A percentile compares a stretch with the other conserved stretches of the same genome.
These are phyloP conservation scores for Coriaria nepalensis DNA, from an alignment of 306 rosid genomes.

Conservation along the genomic window DNA sequence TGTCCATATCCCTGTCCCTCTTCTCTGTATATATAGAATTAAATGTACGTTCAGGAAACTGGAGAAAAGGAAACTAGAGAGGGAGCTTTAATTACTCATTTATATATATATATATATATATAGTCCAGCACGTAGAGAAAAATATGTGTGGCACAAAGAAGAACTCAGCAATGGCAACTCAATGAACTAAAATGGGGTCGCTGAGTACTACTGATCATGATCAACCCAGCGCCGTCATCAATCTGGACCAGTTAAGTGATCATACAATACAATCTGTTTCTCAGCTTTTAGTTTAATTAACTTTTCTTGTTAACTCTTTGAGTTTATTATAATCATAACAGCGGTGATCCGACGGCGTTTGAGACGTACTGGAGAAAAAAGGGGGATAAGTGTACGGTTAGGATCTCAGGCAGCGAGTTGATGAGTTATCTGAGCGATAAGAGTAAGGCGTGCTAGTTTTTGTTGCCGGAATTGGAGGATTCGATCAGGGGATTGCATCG, in stretches of 20 bases:
- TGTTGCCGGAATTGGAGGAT: slow-evolving; percentile 35
- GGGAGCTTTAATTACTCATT: too few relatives aligned
- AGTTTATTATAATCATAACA: slow-evolving; percentile 10
- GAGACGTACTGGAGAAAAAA: slow-evolving; percentile 36
- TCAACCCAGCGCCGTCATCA: slow-evolving; percentile 12
- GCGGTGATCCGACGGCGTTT: slow-evolving; percentile 53
- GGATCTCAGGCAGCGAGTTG: slow-evolving; percentile 36
- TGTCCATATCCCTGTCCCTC: too few relatives aligned
- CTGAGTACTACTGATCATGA: slow-evolving; percentile 2
- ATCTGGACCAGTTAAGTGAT: slow-evolving; percentile 35
- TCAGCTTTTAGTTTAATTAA: too few relatives aligned
- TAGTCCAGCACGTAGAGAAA: too few relatives aligned
- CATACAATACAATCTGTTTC: too few relatives aligned
- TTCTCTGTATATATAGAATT: too few relatives aligned
- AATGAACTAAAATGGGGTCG: too few relatives aligned
- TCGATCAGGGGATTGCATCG: slow-evolving; percentile 38
- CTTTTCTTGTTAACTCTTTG: not conserved
- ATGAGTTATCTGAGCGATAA: slow-evolving; percentile 43
- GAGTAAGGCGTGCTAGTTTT: slow-evolving; percentile 42
- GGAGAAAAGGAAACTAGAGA: too few relatives aligned
- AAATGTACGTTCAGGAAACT: too few relatives aligned
- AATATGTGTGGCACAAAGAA: too few relatives aligned
- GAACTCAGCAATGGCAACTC: too few relatives aligned
- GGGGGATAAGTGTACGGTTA: slow-evolving; percentile 43
- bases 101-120: too few relatives aligned